A percentile compares a stretch with the other conserved stretches of the same genome.
phyloP scores from a whole-genome alignment of 257 asterid genomes.

The Lantana camara region DNA sequence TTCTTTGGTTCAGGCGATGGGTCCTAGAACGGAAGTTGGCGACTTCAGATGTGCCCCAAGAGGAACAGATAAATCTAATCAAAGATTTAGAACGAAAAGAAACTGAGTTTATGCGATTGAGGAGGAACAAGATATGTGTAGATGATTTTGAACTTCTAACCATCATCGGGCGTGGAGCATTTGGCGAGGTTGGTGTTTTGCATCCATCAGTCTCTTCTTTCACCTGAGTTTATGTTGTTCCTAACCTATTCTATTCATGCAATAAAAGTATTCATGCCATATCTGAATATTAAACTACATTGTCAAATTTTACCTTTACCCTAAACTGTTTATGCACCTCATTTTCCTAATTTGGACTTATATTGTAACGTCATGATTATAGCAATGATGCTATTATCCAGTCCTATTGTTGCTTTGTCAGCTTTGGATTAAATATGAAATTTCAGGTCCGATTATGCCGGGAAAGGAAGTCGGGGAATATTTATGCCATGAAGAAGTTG shows the following conservation, averaged over 20 bases:
- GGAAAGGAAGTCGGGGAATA: conserved; percentile 83
- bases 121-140: conserved; percentile 85
- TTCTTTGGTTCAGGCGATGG: conserved; percentile 69
- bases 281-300: conserved; percentile 5
- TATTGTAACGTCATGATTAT: no score
- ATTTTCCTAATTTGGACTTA: not conserved
- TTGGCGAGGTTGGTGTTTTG: conserved; percentile 77
- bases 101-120: conserved; percentile 85
- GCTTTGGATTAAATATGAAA: conserved; percentile 25
- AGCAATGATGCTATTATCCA: not conserved
- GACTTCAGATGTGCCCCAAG: conserved; percentile 89
- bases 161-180: conserved; percentile 93
- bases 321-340: not conserved
- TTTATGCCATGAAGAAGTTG: conserved; percentile 93
- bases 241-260: conserved; percentile 15
- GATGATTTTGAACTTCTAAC: conserved; percentile 92
- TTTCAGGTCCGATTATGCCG: conserved; percentile 82
- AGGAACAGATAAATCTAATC: conserved; percentile 74
- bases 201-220: conserved; percentile 26
- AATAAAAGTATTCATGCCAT: conserved; percentile 4
- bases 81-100: conserved; percentile 92
- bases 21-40: conserved; percentile 81
- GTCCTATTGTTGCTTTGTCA: conserved; percentile 14
- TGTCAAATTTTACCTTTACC: not conserved
- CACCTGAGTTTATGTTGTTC: conserved; percentile 15